These are phyloP conservation scores for Hanseniaspora pseudoguilliermondii DNA, from an alignment of 805 yeast species.

Conservation along the genomic window DNA sequence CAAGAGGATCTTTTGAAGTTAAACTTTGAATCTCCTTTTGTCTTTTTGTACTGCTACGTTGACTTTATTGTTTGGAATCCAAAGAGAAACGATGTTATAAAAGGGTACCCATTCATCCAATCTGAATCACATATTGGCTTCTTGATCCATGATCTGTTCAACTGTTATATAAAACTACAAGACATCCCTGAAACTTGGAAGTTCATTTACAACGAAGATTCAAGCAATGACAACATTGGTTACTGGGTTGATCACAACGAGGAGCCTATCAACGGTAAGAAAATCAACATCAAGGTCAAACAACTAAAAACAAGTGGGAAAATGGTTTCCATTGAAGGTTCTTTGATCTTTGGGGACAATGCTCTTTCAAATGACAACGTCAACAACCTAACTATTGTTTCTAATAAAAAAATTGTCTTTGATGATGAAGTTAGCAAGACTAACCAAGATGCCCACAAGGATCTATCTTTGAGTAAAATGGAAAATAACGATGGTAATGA, in stretches of 20 bases:
- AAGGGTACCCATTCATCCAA: conserved; percentile 83
- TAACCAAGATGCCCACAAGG: conserved; percentile 28
- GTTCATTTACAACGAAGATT: conserved; percentile 24
- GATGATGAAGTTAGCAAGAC: conserved; percentile 32
- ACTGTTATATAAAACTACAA: conserved; percentile 77
- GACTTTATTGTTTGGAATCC: conserved; percentile 87
- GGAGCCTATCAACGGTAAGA: conserved; percentile 65
- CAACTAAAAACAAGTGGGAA: conserved; percentile 64
- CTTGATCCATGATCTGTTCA: conserved; percentile 82
- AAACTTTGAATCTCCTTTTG: conserved; percentile 71
- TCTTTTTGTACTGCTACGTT: conserved; percentile 75
- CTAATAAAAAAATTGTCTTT: conserved; percentile 37
- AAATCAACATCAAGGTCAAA: conserved; percentile 56
- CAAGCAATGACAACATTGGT: conserved; percentile 34
- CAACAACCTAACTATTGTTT: conserved; percentile 43
- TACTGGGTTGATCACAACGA: conserved; percentile 77
- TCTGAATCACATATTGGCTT: conserved; percentile 91
- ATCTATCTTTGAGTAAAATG: conserved; percentile 23
- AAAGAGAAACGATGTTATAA: conserved; percentile 67
- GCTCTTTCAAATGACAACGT: conserved; percentile 30
- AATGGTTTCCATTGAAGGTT: conserved; percentile 80
- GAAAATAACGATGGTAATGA: conserved; percentile 28
- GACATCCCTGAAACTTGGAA: conserved; percentile 80
- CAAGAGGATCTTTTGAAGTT: conserved; percentile 39
- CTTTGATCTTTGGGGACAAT: conserved; percentile 34